These are phyloP conservation scores for Yamagishiella unicocca DNA, from an alignment of 139 green algal species.

Conservation along the genomic window DNA sequence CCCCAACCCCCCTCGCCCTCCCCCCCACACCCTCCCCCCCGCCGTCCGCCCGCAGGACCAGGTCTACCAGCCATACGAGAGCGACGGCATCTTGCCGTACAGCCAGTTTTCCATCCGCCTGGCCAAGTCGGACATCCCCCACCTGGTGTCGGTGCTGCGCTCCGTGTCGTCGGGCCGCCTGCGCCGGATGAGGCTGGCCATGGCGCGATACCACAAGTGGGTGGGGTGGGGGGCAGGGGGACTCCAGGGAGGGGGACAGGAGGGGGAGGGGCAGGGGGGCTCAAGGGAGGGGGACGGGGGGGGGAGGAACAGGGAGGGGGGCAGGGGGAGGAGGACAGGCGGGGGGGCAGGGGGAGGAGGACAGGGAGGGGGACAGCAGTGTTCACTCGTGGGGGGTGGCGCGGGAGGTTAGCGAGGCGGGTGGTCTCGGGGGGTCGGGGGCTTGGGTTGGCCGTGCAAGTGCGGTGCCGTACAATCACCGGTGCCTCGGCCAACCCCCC, in stretches of 20 bases:
- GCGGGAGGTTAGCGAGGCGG: too few relatives aligned
- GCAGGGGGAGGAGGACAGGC: background rate
- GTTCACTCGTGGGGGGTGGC: too few relatives aligned
- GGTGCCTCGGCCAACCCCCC: too few relatives aligned
- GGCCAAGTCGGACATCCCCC: constrained; percentile 47
- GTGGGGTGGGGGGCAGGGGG: too few relatives aligned
- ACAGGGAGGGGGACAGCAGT: background rate
- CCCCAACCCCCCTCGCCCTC: background rate
- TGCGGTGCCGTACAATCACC: too few relatives aligned
- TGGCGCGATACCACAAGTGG: constrained; percentile 54
- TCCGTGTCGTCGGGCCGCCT: constrained; percentile 36
- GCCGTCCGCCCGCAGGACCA: constrained; percentile 43
- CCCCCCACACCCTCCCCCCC: background rate
- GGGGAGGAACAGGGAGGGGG: background rate
- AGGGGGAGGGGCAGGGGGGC: too few relatives aligned
- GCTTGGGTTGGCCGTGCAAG: too few relatives aligned
- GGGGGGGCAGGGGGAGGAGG: background rate
- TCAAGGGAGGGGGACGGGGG: too few relatives aligned
- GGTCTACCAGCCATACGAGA: constrained; percentile 62
- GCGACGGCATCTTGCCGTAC: constrained; percentile 65
- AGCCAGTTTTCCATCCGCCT: constrained; percentile 63
- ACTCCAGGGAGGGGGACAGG: too few relatives aligned
- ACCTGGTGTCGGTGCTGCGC: constrained; percentile 49
- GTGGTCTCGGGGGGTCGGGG: too few relatives aligned
- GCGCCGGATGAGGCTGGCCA: constrained; percentile 37